Base-by-base conservation (phyloP, 257 asterid species). In the Penstemon davidsonii region DNA sequence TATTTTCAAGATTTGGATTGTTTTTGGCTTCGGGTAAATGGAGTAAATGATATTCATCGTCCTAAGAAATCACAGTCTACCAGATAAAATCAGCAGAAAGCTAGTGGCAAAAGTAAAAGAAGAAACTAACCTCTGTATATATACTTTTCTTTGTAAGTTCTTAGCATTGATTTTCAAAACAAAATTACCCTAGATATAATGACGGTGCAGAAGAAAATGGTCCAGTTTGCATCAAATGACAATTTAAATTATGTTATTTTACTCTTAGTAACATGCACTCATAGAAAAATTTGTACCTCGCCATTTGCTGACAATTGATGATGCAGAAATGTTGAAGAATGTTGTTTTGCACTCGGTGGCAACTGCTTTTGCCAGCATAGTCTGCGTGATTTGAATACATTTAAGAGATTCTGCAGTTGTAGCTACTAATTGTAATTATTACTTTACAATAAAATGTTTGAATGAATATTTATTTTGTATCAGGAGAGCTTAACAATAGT, bases 261-360 rank as follows among this genome's bases (percentile, higher is more conserved):
- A 70, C 47, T 44, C 71, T 47, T 25, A 60, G 15, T 43, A 62
- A 60, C 49, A 37, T 44, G 65, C 62, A 71, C 44, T 2, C 50
- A 37, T 36, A 49, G 60, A n/a, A 15, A 51, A 74, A 25, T 47
- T 74, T 92, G 69, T 87, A 94, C 99, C 99, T 60, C 96, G 92
- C 99, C 99, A 94, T 87, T 94, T 94, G 88, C 99, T 94, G 70
- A 94, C 99, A 69, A 94, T 87, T 43, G 97, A 94, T 78, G 99
- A 91, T 72, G 99, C 97, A 73, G 99, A 94, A 69, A 94, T 94
- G 81, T 94, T 94, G 90, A 94, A 94, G 83, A 91, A 91, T 70
- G 99, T 94, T 38, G 99, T 94, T 4, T 94, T 90, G 90, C 99
- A 94, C 85, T 91, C 97, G 12, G 99, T 94, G 72, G 99, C 99